Evolutionary conservation across 1,284 basidiomycete species (phyloP), one percentile per base, ranked within the genome.

Genomic region (Apiotrichum veenhuisii): DNA sequence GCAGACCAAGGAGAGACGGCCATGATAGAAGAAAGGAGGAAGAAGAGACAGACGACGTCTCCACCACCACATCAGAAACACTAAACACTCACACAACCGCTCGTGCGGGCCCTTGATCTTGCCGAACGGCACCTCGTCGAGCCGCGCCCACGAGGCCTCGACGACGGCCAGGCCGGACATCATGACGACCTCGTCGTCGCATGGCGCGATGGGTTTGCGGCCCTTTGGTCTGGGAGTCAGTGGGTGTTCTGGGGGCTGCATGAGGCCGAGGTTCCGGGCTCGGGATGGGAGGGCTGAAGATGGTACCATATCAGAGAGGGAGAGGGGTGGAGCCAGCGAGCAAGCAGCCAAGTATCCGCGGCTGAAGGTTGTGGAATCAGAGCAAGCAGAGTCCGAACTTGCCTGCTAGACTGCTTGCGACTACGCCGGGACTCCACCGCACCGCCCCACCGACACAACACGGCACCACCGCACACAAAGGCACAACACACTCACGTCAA

Each of bases 21-120:
- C n/a, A n/a, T 37, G 44, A 41, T 8, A n/a, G 20, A 34, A 22
- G 27, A 18, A 18, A 44, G 18, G 22, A 17, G n/a, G 14, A 3
- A 12, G 15, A 18, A 18, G 37, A 38, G 37, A 11, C 17, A 11
- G 37, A n/a, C 18, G 14, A n/a, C 5, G 36, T 18, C 8, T n/a
- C 14, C 36, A 37, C 18, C 8, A 18, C 8, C 15, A 18, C n/a
- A 20, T 33, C 34, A 20, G 12, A 52, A 26, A 17, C 23, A 20
- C 20, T 27, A 4, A 27, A 45, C 33, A 83, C 90, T 63, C 65
- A 95, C 92, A 70, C 37, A 98, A 76, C 14, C 95, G 83, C 79
- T 98, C 95, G 68, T 97, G 84, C 0, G 93, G 92, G 63, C 89
- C 91, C 22, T 89, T 84, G 67, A 98, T 95, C 77, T 96, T 97